A percentile compares a stretch with the other conserved stretches of the same genome.
Evolutionary conservation across 2,329 filamentous ascomycete species (phyloP).

Genomic region (Cladosporium velox): DNA sequence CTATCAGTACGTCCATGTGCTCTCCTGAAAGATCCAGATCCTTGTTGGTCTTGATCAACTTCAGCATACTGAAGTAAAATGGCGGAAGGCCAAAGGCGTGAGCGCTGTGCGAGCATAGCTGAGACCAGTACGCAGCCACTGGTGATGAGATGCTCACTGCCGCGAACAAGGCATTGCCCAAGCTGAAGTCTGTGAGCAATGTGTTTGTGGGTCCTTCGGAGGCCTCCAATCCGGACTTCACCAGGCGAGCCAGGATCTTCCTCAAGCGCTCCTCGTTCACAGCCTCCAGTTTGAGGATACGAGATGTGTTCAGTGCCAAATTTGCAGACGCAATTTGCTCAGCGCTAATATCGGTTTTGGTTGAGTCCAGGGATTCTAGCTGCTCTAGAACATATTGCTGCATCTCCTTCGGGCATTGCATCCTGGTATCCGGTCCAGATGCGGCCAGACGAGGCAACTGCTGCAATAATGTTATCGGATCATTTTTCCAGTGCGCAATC

Average conservation of each 20-base stretch:
- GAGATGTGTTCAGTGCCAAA: slow-evolving; percentile 11
- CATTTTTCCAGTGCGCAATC: slow-evolving; percentile 64
- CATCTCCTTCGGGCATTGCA: slow-evolving; percentile 20
- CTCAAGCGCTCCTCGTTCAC: slow-evolving; percentile 7
- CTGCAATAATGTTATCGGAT: slow-evolving; percentile 12
- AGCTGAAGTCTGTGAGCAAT: slow-evolving; percentile 14
- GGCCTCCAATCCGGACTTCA: slow-evolving; percentile 9
- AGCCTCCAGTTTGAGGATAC: slow-evolving; percentile 11
- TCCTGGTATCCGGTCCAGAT: slow-evolving; percentile 10
- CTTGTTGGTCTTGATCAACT: slow-evolving; percentile 23
- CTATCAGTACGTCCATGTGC: slow-evolving; percentile 63
- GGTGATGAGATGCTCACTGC: slow-evolving; percentile 16
- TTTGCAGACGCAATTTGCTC: slow-evolving; percentile 13
- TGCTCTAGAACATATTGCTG: slow-evolving; percentile 18
- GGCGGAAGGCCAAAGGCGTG: slow-evolving; percentile 23
- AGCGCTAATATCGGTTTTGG: background rate
- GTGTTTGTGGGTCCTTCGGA: background rate
- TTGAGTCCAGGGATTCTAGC: slow-evolving; percentile 2
- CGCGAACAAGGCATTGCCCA: slow-evolving; percentile 15
- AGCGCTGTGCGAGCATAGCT: slow-evolving; percentile 12
- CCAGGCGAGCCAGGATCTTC: background rate
- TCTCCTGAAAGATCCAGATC: slow-evolving; percentile 27
- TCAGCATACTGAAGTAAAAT: slow-evolving; percentile 35
- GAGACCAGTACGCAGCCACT: slow-evolving; percentile 5
- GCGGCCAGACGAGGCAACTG: slow-evolving; percentile 17